Base-by-base conservation (phyloP, 2,329 filamentous ascomycete species). In the Elsinoe ampelina region DNA sequence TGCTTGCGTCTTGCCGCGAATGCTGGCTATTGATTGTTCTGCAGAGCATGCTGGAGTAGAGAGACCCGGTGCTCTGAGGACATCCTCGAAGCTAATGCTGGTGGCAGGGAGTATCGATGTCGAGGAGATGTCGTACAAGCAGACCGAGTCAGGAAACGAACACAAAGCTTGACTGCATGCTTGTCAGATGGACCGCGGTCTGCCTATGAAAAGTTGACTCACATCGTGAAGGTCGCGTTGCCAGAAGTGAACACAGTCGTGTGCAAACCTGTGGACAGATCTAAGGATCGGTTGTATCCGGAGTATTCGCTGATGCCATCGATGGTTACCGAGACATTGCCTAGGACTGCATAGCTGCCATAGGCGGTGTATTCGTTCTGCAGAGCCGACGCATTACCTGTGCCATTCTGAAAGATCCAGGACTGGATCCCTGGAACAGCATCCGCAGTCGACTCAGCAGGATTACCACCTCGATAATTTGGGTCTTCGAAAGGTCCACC, bases 391-490 rank as follows among this genome's bases (percentile, higher is more conserved):
- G 74, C 64, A 54, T 73, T 73, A n/a, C 77, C 77, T 0, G 72
- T 77, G 5, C 75, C 75, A 52, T 78, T 76, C 15, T 72, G 62
- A 43, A 77, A 79, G 13, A 79, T 78, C 59, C 63, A 70, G 2
- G 73, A 66, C n/a, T 75, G 67, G 3, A 78, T 76, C 0, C 68
- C 71, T 1, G 70, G 66, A 0, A 79, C 59, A 2, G 63, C 61
- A 1, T 59, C 59, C 2, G 55, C 51, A 10, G 48, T 57, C 2
- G 56, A 45, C 15, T 48, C 17, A 12, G 22, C 20, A 13, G 76
- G 76, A 42, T 79, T 79, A 0, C 76, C 77, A 13, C 77, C 76
- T 0, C 65, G 71, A 61, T 79, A 79, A 56, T 67, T 70, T 15
- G 64, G 63, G 38, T 63, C 66, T 56, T 76, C 69, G 57, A 79